Percentiles rank a stretch among this genome's conserved stretches.
Evolutionary conservation across 345 rosid species (phyloP).

Genomic region (Gossypium rotundifolium): DNA sequence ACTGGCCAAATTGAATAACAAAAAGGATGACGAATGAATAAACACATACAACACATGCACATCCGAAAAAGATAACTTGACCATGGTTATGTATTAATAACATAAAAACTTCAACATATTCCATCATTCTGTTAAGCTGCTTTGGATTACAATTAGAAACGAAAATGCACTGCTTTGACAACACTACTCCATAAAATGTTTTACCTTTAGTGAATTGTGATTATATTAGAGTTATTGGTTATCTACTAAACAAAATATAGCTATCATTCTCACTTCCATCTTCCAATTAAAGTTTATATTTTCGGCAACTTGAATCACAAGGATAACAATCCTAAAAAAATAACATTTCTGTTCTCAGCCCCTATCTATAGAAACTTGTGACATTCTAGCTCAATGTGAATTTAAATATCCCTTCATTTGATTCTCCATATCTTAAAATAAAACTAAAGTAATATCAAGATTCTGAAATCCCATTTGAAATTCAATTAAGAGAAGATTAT

Average conservation of each 20-base stretch:
- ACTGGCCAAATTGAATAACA: neutral
- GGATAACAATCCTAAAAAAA: neutral
- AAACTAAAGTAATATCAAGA: neutral
- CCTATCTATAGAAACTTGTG: neutral
- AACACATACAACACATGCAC: neutral
- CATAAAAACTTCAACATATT: neutral
- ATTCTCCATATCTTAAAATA: neutral
- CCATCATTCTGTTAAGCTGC: neutral
- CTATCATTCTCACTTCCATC: neutral
- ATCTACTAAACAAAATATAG: neutral
- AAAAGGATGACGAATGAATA: neutral
- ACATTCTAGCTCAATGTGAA: neutral
- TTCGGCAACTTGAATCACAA: neutral
- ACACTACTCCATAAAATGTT: neutral
- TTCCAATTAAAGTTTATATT: neutral
- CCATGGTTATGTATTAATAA: neutral
- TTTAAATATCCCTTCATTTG: neutral
- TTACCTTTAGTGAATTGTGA: neutral
- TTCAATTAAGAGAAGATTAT: neutral
- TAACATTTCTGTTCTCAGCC: neutral
- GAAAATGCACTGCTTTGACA: neutral
- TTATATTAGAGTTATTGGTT: neutral
- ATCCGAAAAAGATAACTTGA: neutral
- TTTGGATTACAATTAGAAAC: too few relatives aligned
- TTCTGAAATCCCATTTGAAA: neutral